phyloP scores from a whole-genome alignment of 2,329 filamentous ascomycete genomes.

The Fusarium proliferatum region DNA sequence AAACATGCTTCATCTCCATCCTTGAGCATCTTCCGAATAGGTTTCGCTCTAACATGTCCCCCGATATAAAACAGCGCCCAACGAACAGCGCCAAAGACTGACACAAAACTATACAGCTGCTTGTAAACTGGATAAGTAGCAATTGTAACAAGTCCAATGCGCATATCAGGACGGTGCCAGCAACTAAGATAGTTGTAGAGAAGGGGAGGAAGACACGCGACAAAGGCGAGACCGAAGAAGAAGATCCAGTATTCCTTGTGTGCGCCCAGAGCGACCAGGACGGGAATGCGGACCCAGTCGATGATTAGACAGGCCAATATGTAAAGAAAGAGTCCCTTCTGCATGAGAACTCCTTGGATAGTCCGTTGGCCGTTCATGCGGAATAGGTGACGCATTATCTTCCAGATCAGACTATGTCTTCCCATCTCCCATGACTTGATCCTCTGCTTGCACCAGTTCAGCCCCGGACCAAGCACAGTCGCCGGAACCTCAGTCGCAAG shows the following conservation, averaged over 20 bases:
- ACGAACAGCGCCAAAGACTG: neutral
- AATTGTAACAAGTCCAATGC: neutral
- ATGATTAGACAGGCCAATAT: neutral
- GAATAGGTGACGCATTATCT: slow-evolving; percentile 3
- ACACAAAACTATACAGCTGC: neutral
- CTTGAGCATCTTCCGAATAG: slow-evolving; percentile 1
- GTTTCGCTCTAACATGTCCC: neutral
- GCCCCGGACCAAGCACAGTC: slow-evolving; percentile 13
- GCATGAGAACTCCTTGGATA: neutral
- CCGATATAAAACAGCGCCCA: slow-evolving; percentile 9
- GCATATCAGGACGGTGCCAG: neutral
- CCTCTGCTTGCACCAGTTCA: slow-evolving; percentile 38
- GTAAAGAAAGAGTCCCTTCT: neutral
- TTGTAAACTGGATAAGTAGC: neutral
- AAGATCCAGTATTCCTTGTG: slow-evolving; percentile 12
- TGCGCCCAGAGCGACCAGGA: neutral
- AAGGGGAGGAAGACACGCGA: neutral
- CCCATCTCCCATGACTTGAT: slow-evolving; percentile 36
- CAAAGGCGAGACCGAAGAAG: slow-evolving; percentile 7
- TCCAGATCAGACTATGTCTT: slow-evolving; percentile 21
- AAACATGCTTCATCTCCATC: slow-evolving; percentile 14
- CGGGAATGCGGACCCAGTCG: slow-evolving; percentile 3
- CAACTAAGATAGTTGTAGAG: slow-evolving; percentile 11
- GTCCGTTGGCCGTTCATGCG: neutral
- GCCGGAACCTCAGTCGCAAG: neutral